Conservation (phyloP, 495 filamentous ascomycete genomes). For the Monascus purpureus region DNA sequence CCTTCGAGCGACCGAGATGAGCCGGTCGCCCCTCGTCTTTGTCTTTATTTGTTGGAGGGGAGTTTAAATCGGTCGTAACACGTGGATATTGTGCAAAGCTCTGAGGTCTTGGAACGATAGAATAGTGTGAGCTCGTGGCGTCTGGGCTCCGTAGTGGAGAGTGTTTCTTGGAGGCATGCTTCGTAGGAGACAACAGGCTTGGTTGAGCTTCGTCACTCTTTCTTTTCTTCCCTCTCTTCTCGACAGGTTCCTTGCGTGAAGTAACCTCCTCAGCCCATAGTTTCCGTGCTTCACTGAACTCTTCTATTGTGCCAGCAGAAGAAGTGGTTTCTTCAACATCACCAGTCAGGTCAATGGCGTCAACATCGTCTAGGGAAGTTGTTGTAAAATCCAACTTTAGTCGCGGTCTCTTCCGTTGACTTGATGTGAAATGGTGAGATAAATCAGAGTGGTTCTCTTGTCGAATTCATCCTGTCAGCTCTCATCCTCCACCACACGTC, state of each 20-base stretch:
- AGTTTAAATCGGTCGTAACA: not conserved
- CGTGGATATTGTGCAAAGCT: not conserved
- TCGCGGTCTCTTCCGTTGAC: slow-evolving; percentile 7
- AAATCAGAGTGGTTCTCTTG: slow-evolving; percentile 16
- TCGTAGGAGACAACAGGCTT: slow-evolving; percentile 24
- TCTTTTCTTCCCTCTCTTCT: slow-evolving; percentile 50
- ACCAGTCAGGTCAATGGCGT: slow-evolving; percentile 60
- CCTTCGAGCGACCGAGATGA: slow-evolving; percentile 4
- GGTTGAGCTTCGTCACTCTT: slow-evolving; percentile 58
- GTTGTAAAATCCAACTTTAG: slow-evolving; percentile 9
- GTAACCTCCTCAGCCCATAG: slow-evolving; percentile 50
- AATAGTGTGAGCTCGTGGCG: not conserved
- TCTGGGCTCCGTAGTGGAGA: slow-evolving; percentile 3
- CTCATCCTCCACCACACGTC: slow-evolving; percentile 18
- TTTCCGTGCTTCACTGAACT: slow-evolving; percentile 36
- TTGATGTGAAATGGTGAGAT: slow-evolving; percentile 9
- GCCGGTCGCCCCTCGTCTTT: too few species aligned
- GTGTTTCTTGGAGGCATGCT: slow-evolving; percentile 12
- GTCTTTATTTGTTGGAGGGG: not conserved
- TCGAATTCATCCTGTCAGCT: slow-evolving; percentile 13
- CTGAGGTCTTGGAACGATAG: not conserved
- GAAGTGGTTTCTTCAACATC: slow-evolving; percentile 28
- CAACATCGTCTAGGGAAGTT: slow-evolving; percentile 28
- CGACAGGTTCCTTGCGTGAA: slow-evolving; percentile 22
- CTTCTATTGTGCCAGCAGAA: slow-evolving; percentile 28